phyloP scores from a whole-genome alignment of 2,329 filamentous ascomycete genomes.

The Ophiostoma piceae region DNA sequence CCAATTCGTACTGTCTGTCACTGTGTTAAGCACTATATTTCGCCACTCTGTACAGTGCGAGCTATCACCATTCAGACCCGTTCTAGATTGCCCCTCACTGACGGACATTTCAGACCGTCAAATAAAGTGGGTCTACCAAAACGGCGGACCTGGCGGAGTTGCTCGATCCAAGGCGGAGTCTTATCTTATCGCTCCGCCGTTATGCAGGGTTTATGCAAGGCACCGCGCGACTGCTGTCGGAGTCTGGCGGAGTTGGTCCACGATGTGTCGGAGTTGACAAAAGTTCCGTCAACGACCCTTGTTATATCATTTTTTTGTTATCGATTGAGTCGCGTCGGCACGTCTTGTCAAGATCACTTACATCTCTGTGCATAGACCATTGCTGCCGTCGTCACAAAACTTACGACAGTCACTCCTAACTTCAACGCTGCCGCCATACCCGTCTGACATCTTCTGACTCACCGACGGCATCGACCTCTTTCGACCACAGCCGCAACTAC shows the following conservation, averaged over 20 bases:
- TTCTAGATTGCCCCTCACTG: constrained; percentile 11
- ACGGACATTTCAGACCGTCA: not conserved
- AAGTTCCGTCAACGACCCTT: not conserved
- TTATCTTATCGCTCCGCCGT: not conserved
- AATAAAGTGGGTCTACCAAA: not conserved
- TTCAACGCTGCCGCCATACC: too few species aligned
- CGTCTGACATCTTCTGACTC: not conserved
- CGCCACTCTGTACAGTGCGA: not conserved
- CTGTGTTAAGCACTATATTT: too few species aligned
- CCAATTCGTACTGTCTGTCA: constrained; percentile 16
- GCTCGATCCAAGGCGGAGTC: not conserved
- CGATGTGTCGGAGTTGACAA: constrained; percentile 8
- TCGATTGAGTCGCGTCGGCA: not conserved
- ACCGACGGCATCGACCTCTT: not conserved
- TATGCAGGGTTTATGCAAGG: constrained; percentile 10
- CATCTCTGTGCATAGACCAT: not conserved
- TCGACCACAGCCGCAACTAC: not conserved
- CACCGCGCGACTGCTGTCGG: constrained; percentile 6
- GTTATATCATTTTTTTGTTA: not conserved
- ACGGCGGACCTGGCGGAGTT: not conserved
- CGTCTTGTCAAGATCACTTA: not conserved
- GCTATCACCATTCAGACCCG: not conserved
- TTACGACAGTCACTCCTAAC: not conserved
- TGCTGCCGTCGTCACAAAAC: too few species aligned
- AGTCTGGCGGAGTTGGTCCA: constrained; percentile 16